Conservation (phyloP, 164 flowering plant species). For the Umbellularia californica region DNA sequence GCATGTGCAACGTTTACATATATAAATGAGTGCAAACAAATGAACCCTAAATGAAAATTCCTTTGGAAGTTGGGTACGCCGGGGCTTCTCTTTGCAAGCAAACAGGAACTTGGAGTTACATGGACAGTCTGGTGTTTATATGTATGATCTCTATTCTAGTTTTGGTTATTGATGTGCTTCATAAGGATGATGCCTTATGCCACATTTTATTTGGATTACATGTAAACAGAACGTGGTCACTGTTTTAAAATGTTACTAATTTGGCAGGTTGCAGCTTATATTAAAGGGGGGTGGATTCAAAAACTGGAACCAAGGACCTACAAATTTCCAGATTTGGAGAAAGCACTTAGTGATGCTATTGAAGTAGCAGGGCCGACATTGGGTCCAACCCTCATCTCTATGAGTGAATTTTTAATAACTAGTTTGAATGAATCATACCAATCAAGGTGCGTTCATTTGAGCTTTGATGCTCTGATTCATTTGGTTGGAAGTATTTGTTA, state of each 20-base stretch:
- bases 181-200: no score
- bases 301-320: constrained; percentile 47
- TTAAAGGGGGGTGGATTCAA: constrained; percentile 96
- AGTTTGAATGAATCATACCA: constrained; percentile 91
- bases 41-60: no score
- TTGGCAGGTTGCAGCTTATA: constrained; percentile 58
- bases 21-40: no score
- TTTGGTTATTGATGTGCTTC: no score
- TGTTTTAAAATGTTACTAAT: neutral
- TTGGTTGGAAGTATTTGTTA: neutral
- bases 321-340: constrained; percentile 69
- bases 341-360: constrained; percentile 70
- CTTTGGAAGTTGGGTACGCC: neutral
- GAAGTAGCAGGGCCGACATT: constrained; percentile 82
- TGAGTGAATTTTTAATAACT: constrained; percentile 93
- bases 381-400: constrained; percentile 75
- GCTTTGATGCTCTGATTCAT: neutral
- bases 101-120: neutral
- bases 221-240: no score
- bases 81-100: neutral
- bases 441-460: constrained; percentile 62
- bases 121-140: neutral
- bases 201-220: no score
- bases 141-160: neutral
- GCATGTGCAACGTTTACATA: no score